Evolutionary conservation across 129 eudicot genomes (phyloP), one percentile per base, ranked within the genome.

Genomic region (Glebionis coronaria): DNA sequence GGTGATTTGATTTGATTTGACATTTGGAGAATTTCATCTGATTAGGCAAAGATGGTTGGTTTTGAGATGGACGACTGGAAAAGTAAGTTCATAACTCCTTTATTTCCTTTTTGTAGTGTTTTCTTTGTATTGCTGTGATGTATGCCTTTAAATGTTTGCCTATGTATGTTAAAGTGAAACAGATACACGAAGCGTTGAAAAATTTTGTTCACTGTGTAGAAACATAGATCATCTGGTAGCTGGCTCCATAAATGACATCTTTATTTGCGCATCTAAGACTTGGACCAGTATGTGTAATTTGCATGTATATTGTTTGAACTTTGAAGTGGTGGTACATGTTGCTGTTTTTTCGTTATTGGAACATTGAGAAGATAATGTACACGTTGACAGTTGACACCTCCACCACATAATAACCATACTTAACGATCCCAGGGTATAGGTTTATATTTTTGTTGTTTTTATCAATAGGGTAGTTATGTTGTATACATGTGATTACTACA

Each of bases 61-160:
- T 76, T 68, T 49, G 80, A 76, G 70, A 76, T 76, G 80, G 74
- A 76, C 14, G 80, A 76, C 29, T 68, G 74, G 80, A 76, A 68
- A 76, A 76, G 80, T 76, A 40, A 76, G 80, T 3, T 68, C 53
- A 19, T 52, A 38, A 42, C 11, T 42, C 40, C 18, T 52, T 20
- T 59, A 9, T 15, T 42, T 13, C 2, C 11, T 40, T 23, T 50
- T 56, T 3, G n/a, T n/a, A n/a, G n/a, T 29, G 0, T 29, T 20
- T n/a, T 56, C 3, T 12, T 55, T 65, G 25, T 58, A 18, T 73
- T 71, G 15, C 9, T 40, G 15, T 72, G 70, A 63, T 40, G 46
- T 72, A 14, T 16, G 28, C 27, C 16, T 63, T 21, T 23, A 51
- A 5, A n/a, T 9, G 44, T 25, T 53, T 6, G 13, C 20, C 10